Conservation (phyloP, 352 stramenopile species). For the Pythium oligandrum region DNA sequence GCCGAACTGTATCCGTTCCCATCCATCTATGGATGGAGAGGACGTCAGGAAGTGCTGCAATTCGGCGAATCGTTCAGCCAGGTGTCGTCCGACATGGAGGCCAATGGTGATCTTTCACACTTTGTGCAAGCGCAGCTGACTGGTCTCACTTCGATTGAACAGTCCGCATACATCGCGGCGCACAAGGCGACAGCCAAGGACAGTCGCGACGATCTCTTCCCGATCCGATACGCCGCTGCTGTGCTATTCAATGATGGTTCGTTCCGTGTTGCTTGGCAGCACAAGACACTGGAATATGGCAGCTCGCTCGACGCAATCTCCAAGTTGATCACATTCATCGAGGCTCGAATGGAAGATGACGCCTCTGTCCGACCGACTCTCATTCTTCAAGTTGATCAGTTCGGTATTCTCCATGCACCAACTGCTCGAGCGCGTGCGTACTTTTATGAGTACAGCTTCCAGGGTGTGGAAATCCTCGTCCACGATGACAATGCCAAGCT, state of each 20-base stretch:
- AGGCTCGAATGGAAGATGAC: slow-evolving; percentile 13
- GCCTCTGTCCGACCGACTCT: slow-evolving; percentile 24
- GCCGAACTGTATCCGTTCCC: slow-evolving; percentile 81
- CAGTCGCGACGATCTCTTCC: slow-evolving; percentile 63
- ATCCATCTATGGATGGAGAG: slow-evolving; percentile 68
- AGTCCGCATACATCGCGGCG: slow-evolving; percentile 34
- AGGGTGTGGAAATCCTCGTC: slow-evolving; percentile 31
- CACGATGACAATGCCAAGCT: slow-evolving; percentile 30
- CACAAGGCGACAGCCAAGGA: slow-evolving; percentile 28
- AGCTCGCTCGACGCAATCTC: slow-evolving; percentile 54
- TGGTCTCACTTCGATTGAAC: slow-evolving; percentile 20
- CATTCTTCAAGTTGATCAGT: slow-evolving; percentile 85
- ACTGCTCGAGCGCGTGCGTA: slow-evolving; percentile 81
- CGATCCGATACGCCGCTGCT: slow-evolving; percentile 73
- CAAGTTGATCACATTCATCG: slow-evolving; percentile 57
- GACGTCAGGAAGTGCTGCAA: slow-evolving; percentile 36
- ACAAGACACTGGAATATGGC: slow-evolving; percentile 66
- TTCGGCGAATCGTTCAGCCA: slow-evolving; percentile 29
- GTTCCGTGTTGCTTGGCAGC: slow-evolving; percentile 39
- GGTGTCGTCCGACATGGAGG: neutral
- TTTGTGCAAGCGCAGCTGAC: slow-evolving; percentile 12
- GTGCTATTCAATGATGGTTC: slow-evolving; percentile 70
- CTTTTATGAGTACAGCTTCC: slow-evolving; percentile 75
- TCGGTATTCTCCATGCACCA: slow-evolving; percentile 81
- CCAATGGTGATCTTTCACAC: too few species aligned